These are phyloP conservation scores for Zopfochytrium polystomum DNA, from an alignment of 371 early-diverging fungal genomes.

Conservation along the genomic window DNA sequence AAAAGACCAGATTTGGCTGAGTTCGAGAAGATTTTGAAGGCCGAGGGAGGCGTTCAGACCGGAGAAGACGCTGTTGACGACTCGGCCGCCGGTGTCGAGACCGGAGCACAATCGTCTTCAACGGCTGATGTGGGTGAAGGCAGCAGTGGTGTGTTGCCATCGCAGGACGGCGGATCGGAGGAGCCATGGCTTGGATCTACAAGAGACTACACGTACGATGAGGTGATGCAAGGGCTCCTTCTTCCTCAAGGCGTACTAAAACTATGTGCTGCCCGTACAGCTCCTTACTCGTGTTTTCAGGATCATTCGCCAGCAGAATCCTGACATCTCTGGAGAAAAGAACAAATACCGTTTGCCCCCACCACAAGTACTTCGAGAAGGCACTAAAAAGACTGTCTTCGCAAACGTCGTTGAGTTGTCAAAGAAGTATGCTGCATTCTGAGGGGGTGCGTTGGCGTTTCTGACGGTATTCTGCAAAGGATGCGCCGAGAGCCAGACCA, in stretches of 20 bases:
- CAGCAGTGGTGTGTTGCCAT: too few relatives aligned
- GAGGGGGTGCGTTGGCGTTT: background rate
- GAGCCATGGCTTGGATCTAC: slow-evolving; percentile 86
- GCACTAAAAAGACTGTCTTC: slow-evolving; percentile 94
- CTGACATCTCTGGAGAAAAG: slow-evolving; percentile 83
- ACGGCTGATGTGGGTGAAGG: too few relatives aligned
- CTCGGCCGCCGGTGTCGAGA: background rate
- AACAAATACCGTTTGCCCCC: slow-evolving; percentile 90
- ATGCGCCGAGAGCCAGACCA: slow-evolving; percentile 97
- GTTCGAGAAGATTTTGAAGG: slow-evolving; percentile 75
- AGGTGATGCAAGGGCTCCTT: slow-evolving; percentile 46
- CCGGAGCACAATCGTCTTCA: too few relatives aligned
- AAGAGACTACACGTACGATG: slow-evolving; percentile 92
- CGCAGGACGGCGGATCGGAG: slow-evolving; percentile 49
- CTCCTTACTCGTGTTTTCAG: slow-evolving; percentile 90
- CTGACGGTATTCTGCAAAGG: slow-evolving; percentile 31
- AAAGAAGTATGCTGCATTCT: background rate
- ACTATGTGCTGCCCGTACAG: slow-evolving; percentile 37
- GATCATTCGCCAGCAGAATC: slow-evolving; percentile 91
- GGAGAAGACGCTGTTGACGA: slow-evolving; percentile 4
- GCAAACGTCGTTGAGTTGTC: slow-evolving; percentile 81
- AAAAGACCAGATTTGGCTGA: slow-evolving; percentile 66
- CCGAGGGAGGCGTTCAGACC: slow-evolving; percentile 38
- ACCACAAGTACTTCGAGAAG: slow-evolving; percentile 89
- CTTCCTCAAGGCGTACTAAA: background rate